Evolutionary conservation across 192 early-diverging fungal species (phyloP).

Genomic region (Coemansia reversa): DNA sequence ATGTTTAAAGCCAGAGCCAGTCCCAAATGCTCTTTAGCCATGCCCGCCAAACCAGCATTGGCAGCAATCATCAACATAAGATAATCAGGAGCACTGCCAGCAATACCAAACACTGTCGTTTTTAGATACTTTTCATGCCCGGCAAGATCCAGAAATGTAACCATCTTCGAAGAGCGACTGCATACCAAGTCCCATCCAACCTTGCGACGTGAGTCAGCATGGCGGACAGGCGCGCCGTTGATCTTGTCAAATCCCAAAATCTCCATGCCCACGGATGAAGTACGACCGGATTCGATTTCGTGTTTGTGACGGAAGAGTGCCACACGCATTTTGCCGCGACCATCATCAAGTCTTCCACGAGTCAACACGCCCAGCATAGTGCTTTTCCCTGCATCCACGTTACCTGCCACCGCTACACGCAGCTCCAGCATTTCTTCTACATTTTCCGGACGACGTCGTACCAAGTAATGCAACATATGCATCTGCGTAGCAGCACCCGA

Average conservation of each 20-base stretch:
- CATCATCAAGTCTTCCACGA: constrained; percentile 88
- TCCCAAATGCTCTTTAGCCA: constrained; percentile 94
- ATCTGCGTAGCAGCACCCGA: background rate
- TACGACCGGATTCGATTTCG: constrained; percentile 86
- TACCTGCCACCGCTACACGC: constrained; percentile 86
- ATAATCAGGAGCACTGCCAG: constrained; percentile 86
- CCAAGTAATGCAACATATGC: constrained; percentile 48
- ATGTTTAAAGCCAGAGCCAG: constrained; percentile 82
- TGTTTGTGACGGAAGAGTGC: constrained; percentile 90
- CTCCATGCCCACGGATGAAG: constrained; percentile 85
- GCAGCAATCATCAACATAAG: constrained; percentile 86
- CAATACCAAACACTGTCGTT: constrained; percentile 95
- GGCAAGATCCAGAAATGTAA: constrained; percentile 71
- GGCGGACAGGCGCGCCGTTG: constrained; percentile 47
- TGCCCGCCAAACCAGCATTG: constrained; percentile 88
- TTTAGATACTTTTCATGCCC: constrained; percentile 96
- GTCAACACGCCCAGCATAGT: constrained; percentile 90
- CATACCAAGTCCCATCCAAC: constrained; percentile 86
- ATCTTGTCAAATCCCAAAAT: constrained; percentile 79
- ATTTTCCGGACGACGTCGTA: constrained; percentile 68
- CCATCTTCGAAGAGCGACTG: constrained; percentile 69
- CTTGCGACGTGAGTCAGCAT: constrained; percentile 50
- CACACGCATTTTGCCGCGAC: constrained; percentile 84
- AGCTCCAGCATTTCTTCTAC: constrained; percentile 84
- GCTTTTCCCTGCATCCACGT: constrained; percentile 85